Base-by-base conservation (phyloP, 192 early-diverging fungal species). In the Coemansia sp. region DNA sequence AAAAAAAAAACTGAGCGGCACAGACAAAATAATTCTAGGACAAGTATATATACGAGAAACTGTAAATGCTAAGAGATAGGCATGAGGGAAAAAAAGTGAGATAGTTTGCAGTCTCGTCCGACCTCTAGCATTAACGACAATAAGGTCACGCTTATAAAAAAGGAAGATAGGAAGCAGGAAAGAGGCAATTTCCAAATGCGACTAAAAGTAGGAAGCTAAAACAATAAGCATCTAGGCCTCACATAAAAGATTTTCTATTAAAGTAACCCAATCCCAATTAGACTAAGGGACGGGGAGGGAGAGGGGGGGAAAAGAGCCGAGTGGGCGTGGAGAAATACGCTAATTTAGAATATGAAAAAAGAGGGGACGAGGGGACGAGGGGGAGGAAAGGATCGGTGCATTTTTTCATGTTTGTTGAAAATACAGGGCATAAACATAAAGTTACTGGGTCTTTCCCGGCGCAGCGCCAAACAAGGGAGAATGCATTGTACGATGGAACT, bases 321-420 rank as follows among this genome's bases (percentile, higher is more conserved):
- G 30, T 55, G 52, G 52, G 52, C 52, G 52, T 55, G 52, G 52
- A 55, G 52, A 55, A 55, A 30, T 4, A 28, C 12, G 31, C 42
- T 45, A 45, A 45, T 45, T 12, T 12, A 55, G 52, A 30, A 55
- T 0, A 25, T 3, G 8, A 30, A 29, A 31, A 55, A 29, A 30
- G 28, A 30, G 30, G 52, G 52, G 30, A 16, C 11, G 29, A 16
- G 52, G 52, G 52, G 52, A 55, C 17, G 22, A 54, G 51, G 51
- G 51, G 51, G 51, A 18, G 29, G 52, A 16, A 12, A 3, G 12
- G 52, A 30, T 55, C 52, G 52, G 52, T 30, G 52, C 28, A 55
- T 55, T 55, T 55, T 55, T 3, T 3, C 2, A 31, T 25, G 29
- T 18, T 7, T 52, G 18, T 1, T 25, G 22, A 25, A 25, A 25